A percentile compares a stretch with the other conserved stretches of the same genome.
phyloP scores from a whole-genome alignment of 2,329 filamentous ascomycete genomes.

The Cyphellophora europaea region DNA sequence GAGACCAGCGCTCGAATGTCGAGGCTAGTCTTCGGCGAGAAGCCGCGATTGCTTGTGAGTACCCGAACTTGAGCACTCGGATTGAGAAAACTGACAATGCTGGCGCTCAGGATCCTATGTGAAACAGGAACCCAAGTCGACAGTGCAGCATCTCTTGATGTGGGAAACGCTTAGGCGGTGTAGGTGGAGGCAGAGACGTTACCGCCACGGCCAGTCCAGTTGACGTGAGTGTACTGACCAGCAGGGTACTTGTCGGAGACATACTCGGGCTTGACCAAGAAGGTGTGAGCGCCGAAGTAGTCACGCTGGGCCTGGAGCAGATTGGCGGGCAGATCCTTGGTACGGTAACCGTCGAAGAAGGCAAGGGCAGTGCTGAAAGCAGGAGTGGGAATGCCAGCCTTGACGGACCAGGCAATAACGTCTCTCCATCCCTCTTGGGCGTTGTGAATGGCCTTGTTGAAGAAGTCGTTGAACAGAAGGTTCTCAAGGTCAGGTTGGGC shows the following conservation, averaged over 20 bases:
- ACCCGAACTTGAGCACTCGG: too few species aligned
- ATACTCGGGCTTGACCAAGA: constrained; percentile 73
- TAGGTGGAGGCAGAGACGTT: constrained; percentile 97
- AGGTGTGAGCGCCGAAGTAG: constrained; percentile 96
- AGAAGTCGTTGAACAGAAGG: constrained; percentile 97
- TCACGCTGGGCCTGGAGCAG: constrained; percentile 97
- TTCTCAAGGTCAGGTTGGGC: constrained; percentile 92
- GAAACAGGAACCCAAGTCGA: too few species aligned
- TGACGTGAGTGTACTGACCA: constrained; percentile 91
- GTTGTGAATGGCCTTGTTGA: constrained; percentile 98
- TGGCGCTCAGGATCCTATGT: too few species aligned
- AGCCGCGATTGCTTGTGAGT: too few species aligned
- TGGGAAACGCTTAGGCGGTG: constrained; percentile 70
- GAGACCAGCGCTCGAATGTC: too few species aligned
- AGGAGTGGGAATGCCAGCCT: constrained; percentile 91
- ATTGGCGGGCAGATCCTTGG: constrained; percentile 95
- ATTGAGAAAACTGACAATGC: too few species aligned
- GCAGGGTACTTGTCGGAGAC: constrained; percentile 71
- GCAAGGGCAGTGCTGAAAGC: constrained; percentile 94
- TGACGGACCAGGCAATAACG: constrained; percentile 80
- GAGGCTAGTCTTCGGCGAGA: too few species aligned
- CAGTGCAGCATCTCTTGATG: too few species aligned
- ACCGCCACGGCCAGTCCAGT: constrained; percentile 98
- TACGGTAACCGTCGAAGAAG: constrained; percentile 98
- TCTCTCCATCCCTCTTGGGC: constrained; percentile 89